Percentiles rank a stretch among this genome's conserved stretches.
Conservation (phyloP, 495 filamentous ascomycete genomes). For the Annulohypoxylon bovei region DNA sequence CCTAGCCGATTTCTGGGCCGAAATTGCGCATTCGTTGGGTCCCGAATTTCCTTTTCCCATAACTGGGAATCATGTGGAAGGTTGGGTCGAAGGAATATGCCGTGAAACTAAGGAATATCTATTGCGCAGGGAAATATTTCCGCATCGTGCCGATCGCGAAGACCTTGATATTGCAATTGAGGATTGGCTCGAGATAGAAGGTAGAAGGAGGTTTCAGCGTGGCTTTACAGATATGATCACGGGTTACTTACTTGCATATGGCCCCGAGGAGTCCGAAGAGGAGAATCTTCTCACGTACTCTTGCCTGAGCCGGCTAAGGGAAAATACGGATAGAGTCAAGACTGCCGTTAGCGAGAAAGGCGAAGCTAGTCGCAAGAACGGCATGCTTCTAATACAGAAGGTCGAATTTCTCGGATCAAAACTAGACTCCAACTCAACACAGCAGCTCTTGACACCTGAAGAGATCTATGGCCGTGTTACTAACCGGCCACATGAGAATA, state of each 20-base stretch:
- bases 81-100: slow-evolving; percentile 3
- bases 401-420: neutral
- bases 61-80: neutral
- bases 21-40: neutral
- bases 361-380: neutral
- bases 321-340: slow-evolving; percentile 1
- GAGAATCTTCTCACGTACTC: neutral
- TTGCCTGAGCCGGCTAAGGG: neutral
- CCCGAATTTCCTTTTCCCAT: neutral
- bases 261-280: neutral
- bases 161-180: slow-evolving; percentile 7
- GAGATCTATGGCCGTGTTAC: neutral
- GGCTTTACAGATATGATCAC: neutral
- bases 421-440: neutral
- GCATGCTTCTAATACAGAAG: neutral
- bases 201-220: neutral
- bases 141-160: neutral
- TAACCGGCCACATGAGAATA: neutral
- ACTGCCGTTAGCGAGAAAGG: neutral
- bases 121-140: neutral
- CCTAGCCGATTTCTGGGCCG: neutral
- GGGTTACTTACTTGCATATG: neutral
- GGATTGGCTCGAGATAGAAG: slow-evolving; percentile 8
- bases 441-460: neutral
- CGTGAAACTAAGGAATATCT: neutral